Conservation (phyloP, 441 rosid species). For the Croton laevigatus region DNA sequence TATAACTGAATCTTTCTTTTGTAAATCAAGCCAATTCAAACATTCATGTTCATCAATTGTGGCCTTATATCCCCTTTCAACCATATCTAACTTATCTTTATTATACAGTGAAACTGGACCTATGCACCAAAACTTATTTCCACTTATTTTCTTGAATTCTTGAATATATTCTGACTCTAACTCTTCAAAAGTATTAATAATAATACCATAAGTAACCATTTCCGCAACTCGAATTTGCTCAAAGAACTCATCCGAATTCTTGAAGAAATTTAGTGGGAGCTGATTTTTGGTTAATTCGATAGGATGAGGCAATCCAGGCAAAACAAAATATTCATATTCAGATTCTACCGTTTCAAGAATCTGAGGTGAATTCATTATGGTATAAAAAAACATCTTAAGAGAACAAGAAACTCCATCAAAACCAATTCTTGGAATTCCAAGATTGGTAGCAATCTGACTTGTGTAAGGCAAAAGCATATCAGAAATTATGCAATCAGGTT, state of each 20-base stretch:
- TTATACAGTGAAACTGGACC: slow-evolving; percentile 46
- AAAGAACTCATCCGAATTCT: no score
- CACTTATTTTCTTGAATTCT: slow-evolving; percentile 26
- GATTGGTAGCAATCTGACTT: slow-evolving; percentile 12
- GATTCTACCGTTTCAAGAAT: no score
- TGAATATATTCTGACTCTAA: slow-evolving; percentile 33
- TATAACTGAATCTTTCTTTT: slow-evolving; percentile 36
- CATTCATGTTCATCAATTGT: slow-evolving; percentile 36
- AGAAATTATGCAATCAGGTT: slow-evolving; percentile 18
- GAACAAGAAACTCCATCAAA: no score
- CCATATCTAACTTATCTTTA: slow-evolving; percentile 26
- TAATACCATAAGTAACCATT: slow-evolving; percentile 22
- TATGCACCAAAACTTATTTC: slow-evolving; percentile 36
- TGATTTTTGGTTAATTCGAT: no score
- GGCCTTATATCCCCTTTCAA: slow-evolving; percentile 24
- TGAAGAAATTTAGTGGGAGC: no score
- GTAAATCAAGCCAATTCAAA: slow-evolving; percentile 41
- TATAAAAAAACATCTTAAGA: no score
- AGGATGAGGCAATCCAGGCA: no score
- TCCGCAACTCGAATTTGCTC: no score
- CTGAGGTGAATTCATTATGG: no score
- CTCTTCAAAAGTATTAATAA: slow-evolving; percentile 33
- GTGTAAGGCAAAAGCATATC: slow-evolving; percentile 27
- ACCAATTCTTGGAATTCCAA: not conserved
- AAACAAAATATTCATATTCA: no score